Base-by-base conservation (phyloP, 2,329 filamentous ascomycete species). In the Lecanicillium sp. region DNA sequence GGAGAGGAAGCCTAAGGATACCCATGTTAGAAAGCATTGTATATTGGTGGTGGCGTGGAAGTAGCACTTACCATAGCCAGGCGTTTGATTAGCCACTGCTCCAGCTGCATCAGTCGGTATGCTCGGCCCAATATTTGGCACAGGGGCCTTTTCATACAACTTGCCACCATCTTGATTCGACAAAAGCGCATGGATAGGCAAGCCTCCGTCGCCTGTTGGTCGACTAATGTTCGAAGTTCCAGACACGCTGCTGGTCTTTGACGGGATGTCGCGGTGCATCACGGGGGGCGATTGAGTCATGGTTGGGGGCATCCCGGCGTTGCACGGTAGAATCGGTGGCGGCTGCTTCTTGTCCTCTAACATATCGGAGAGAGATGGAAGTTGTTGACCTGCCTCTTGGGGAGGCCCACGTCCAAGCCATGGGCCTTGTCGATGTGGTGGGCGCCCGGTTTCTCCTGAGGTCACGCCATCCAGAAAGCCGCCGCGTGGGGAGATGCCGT, bases 101-200 rank as follows among this genome's bases (percentile, higher is more conserved):
- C 37, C 29, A 18, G 25, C 14, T 6, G 29, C 12, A 10, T 34
- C 29, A 52, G 19, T 43, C 44, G 11, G 43, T 42, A 37, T 48
- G 46, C n/a, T 27, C 46, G 46, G 13, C 8, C 32, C 31, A 15
- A 30, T 13, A 17, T 15, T 17, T 25, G 22, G 22, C 22, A 25
- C 7, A 29, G 40, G 19, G 11, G 36, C 36, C 15, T 48, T 43
- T 9, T 42, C 41, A 9, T 44, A 36, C 5, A 31, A 43, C 10
- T 43, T 30, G 35, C 46, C 37, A 15, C 57, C 43, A 8, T 54
- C 47, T 42, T 66, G 66, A 17, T 65, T 62, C 3, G 64, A 64
- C 15, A 77, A 54, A 1, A 78, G 57, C 0, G 72, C 66, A 45
- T 77, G 72, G 17, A 77, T 77, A 2, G 74, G 71, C 10, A 77